A percentile compares a stretch with the other conserved stretches of the same genome.
Evolutionary conservation across 768 basidiomycete genomes (phyloP).

Genomic region (Sporobolomyces pararoseus): DNA sequence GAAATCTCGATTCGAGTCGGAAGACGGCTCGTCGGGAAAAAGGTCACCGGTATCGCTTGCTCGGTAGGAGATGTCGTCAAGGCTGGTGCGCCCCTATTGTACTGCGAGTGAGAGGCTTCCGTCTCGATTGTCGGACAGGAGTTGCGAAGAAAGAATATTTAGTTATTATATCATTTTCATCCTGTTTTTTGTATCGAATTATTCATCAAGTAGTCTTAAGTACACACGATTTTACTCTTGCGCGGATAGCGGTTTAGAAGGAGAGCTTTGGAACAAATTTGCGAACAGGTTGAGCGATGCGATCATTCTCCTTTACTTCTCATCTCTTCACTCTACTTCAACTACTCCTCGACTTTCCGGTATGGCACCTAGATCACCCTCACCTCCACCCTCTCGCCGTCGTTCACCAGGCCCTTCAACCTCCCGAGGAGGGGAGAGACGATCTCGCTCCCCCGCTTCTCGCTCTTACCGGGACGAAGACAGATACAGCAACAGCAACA

Average conservation of each 20-base stretch:
- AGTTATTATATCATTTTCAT: too few species aligned
- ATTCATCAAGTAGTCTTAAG: too few species aligned
- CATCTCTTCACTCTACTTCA: background rate
- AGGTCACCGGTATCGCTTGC: conserved; percentile 52
- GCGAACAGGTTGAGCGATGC: background rate
- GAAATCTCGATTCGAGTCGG: conserved; percentile 58
- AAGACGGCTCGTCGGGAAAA: conserved; percentile 54
- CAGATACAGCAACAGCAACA: background rate
- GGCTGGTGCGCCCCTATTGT: conserved; percentile 55
- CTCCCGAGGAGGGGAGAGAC: background rate
- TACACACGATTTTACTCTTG: too few species aligned
- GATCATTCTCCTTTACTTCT: background rate
- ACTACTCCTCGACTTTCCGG: background rate
- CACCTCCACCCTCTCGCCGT: conserved; percentile 8
- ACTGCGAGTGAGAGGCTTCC: conserved; percentile 18
- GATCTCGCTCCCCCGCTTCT: conserved; percentile 6
- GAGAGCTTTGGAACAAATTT: too few species aligned
- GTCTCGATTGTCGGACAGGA: too few species aligned
- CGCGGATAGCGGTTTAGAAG: too few species aligned
- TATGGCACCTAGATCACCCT: conserved; percentile 6
- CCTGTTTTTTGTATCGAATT: too few species aligned
- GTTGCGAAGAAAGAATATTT: too few species aligned
- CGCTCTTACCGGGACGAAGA: conserved; percentile 2
- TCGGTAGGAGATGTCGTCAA: conserved; percentile 54
- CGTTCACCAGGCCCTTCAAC: background rate